phyloP scores from a whole-genome alignment of 371 early-diverging fungal species.

The Nematocida homosporus region DNA sequence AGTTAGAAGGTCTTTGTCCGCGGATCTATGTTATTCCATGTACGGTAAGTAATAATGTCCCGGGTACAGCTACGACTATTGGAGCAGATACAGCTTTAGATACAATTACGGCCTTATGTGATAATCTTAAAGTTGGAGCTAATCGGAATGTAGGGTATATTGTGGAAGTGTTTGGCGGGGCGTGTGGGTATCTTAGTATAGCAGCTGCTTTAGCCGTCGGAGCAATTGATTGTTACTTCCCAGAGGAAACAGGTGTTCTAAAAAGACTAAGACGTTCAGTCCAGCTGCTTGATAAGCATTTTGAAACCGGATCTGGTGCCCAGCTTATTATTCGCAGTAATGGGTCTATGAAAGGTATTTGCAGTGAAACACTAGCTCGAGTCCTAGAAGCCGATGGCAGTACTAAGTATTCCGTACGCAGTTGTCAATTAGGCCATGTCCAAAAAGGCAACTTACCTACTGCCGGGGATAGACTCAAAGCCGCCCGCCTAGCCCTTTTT shows the following conservation, averaged over 20 bases:
- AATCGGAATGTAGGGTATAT: constrained; percentile 85
- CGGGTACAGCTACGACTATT: constrained; percentile 87
- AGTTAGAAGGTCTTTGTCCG: constrained; percentile 1
- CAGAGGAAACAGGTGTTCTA: constrained; percentile 68
- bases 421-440: constrained; percentile 84
- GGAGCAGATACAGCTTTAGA: constrained; percentile 94
- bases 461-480: constrained; percentile 87
- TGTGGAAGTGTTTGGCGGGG: constrained; percentile 92
- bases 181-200: constrained; percentile 85
- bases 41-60: constrained; percentile 92
- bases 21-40: constrained; percentile 78
- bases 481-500: constrained; percentile 68
- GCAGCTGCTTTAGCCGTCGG: constrained; percentile 81
- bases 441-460: constrained; percentile 90
- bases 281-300: constrained; percentile 54
- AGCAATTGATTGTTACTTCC: constrained; percentile 85
- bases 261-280: constrained; percentile 56
- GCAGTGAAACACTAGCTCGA: constrained; percentile 76
- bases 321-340: constrained; percentile 68
- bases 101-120: constrained; percentile 82
- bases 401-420: constrained; percentile 80
- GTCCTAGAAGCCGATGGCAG: constrained; percentile 86
- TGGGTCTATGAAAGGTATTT: constrained; percentile 68
- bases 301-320: constrained; percentile 36
- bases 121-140: constrained; percentile 83